These are phyloP conservation scores for Exophiala alcalophila DNA, from an alignment of 2,329 filamentous ascomycete genomes.

Conservation along the genomic window DNA sequence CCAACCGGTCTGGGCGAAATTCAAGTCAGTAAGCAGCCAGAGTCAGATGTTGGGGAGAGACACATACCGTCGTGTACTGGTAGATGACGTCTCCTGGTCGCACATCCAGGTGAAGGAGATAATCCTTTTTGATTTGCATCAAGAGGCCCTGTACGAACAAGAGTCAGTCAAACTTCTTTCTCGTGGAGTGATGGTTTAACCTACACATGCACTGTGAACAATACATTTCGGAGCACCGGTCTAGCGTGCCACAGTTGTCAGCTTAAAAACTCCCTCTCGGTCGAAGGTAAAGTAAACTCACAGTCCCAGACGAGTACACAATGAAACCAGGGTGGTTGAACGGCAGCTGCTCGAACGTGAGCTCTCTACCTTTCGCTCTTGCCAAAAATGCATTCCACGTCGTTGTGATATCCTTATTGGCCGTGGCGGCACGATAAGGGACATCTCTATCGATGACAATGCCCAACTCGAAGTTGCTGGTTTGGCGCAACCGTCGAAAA, in stretches of 20 bases:
- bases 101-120: not conserved
- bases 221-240: conserved; percentile 82
- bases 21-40: too few relatives aligned
- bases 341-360: conserved; percentile 50
- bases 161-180: too few relatives aligned
- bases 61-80: conserved; percentile 5
- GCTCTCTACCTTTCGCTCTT: conserved; percentile 21
- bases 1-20: not conserved
- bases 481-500: not conserved
- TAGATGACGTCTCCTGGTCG: not conserved
- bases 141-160: not conserved
- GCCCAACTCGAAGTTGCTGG: too few relatives aligned
- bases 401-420: too few relatives aligned
- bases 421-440: conserved; percentile 6
- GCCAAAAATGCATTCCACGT: not conserved
- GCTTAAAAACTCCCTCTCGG: too few relatives aligned
- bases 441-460: not conserved
- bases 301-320: conserved; percentile 71
- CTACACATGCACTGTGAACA: conserved; percentile 59
- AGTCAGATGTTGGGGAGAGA: too few relatives aligned
- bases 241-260: not conserved
- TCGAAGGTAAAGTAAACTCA: too few relatives aligned
- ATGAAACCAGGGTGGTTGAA: conserved; percentile 75
- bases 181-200: too few relatives aligned
- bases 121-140: not conserved